phyloP scores from a whole-genome alignment of 2,329 filamentous ascomycete species.

The Intubia oerlemansii region DNA sequence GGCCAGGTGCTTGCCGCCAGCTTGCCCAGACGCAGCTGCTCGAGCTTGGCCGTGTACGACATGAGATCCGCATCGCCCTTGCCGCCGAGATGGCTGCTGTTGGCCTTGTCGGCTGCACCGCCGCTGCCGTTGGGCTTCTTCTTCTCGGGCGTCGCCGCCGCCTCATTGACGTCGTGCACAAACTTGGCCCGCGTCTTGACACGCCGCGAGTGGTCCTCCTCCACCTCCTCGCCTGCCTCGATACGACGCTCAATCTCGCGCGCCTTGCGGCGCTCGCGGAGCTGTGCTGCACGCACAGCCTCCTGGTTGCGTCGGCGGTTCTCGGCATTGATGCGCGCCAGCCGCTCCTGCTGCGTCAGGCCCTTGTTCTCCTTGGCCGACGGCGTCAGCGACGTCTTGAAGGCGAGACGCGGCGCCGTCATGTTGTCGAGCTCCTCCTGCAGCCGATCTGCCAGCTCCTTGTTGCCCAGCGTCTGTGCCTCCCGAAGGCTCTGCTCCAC shows the following conservation, averaged over 20 bases:
- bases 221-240: slow-evolving; percentile 38
- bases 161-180: slow-evolving; percentile 38
- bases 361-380: slow-evolving; percentile 23
- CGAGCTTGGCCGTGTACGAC: no score
- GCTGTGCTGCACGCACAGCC: slow-evolving; percentile 72
- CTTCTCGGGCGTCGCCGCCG: slow-evolving; percentile 14
- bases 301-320: slow-evolving; percentile 76
- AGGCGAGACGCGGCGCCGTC: slow-evolving; percentile 51
- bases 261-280: slow-evolving; percentile 51
- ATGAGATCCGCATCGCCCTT: no score
- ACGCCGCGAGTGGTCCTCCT: slow-evolving; percentile 37
- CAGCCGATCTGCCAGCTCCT: slow-evolving; percentile 29
- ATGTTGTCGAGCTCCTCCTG: slow-evolving; percentile 41
- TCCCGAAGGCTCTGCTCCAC: slow-evolving; percentile 43
- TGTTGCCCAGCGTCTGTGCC: slow-evolving; percentile 42
- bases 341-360: slow-evolving; percentile 52
- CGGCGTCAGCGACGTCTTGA: slow-evolving; percentile 38
- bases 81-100: no score
- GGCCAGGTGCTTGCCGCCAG: no score
- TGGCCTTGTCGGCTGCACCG: no score
- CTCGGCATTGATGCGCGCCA: slow-evolving; percentile 63
- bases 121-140: slow-evolving; percentile 22
- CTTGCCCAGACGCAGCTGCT: no score
- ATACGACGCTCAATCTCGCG: slow-evolving; percentile 34
- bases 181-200: slow-evolving; percentile 47